phyloP scores from a whole-genome alignment of 352 stramenopile species.

The Pythium plurisporium region DNA sequence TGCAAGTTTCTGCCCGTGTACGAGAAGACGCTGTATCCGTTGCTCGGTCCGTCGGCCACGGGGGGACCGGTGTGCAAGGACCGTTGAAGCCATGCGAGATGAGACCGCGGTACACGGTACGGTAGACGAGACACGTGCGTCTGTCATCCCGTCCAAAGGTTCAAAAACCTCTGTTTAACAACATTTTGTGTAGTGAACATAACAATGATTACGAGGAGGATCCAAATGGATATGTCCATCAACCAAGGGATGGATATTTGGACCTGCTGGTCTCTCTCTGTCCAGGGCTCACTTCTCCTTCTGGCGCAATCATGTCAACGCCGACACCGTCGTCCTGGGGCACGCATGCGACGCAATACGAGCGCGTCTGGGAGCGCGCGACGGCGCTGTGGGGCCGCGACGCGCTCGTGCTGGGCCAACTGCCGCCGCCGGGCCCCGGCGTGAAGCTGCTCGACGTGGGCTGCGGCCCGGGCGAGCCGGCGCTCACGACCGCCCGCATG shows the following conservation, averaged over 20 bases:
- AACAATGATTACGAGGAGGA: too few relatives aligned
- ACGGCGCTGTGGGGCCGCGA: constrained; percentile 2
- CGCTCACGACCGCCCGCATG: constrained; percentile 4
- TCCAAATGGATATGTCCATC: too few relatives aligned
- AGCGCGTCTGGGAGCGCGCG: constrained; percentile 12
- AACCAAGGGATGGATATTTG: too few relatives aligned
- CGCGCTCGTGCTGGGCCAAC: constrained; percentile 1
- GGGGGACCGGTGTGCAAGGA: too few relatives aligned
- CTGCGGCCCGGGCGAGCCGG: constrained; percentile 7
- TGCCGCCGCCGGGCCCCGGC: neutral
- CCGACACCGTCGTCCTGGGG: neutral
- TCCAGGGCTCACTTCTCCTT: neutral
- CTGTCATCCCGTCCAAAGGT: too few relatives aligned
- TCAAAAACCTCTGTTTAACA: too few relatives aligned
- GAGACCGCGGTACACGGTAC: too few relatives aligned
- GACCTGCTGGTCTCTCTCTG: neutral
- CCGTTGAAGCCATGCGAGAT: too few relatives aligned
- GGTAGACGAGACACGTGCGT: too few relatives aligned
- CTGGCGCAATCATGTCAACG: neutral
- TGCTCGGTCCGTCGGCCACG: too few relatives aligned
- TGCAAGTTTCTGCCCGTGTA: constrained; percentile 35
- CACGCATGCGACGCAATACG: neutral
- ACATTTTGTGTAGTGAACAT: too few relatives aligned
- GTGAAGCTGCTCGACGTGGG: constrained; percentile 6
- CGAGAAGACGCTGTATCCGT: constrained; percentile 26